Conservation (phyloP, 2,329 filamentous ascomycete genomes). For the Simplicillium sp. region DNA sequence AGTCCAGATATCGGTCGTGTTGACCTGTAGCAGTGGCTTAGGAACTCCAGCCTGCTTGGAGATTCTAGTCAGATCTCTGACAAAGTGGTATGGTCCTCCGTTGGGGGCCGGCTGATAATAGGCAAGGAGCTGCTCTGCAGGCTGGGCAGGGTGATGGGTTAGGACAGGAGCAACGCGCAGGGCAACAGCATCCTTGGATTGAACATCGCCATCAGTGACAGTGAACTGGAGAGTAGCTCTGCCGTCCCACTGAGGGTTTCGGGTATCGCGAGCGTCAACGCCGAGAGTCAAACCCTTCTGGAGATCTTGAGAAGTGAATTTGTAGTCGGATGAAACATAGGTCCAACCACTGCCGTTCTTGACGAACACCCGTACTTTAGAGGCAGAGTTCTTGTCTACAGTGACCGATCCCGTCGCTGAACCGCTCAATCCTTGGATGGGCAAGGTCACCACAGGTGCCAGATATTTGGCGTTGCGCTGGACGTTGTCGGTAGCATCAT, state of each 20-base stretch:
- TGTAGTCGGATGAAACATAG: constrained; percentile 12
- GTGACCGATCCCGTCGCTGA: constrained; percentile 10
- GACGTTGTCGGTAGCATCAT: background rate
- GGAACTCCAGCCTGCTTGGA: background rate
- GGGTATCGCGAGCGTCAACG: constrained; percentile 22
- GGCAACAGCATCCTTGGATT: constrained; percentile 15
- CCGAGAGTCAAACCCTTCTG: constrained; percentile 19
- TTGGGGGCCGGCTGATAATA: too few relatives aligned
- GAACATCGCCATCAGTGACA: constrained; percentile 13
- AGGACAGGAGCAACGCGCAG: constrained; percentile 24
- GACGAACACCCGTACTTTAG: constrained; percentile 19
- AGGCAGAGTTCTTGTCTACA: constrained; percentile 5
- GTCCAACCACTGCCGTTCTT: constrained; percentile 14
- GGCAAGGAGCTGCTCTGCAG: constrained; percentile 15
- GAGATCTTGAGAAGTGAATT: constrained; percentile 18
- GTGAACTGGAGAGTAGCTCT: constrained; percentile 17
- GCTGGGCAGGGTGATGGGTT: constrained; percentile 24
- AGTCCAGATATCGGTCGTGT: background rate
- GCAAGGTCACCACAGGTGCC: constrained; percentile 20
- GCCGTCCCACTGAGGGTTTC: constrained; percentile 16
- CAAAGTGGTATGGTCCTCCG: background rate
- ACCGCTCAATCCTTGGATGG: constrained; percentile 9
- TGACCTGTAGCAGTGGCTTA: background rate
- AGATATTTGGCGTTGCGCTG: constrained; percentile 9
- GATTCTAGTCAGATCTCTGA: background rate